Evolutionary conservation across 2,329 filamentous ascomycete genomes (phyloP).

Genomic region (Thelonectria rubi): DNA sequence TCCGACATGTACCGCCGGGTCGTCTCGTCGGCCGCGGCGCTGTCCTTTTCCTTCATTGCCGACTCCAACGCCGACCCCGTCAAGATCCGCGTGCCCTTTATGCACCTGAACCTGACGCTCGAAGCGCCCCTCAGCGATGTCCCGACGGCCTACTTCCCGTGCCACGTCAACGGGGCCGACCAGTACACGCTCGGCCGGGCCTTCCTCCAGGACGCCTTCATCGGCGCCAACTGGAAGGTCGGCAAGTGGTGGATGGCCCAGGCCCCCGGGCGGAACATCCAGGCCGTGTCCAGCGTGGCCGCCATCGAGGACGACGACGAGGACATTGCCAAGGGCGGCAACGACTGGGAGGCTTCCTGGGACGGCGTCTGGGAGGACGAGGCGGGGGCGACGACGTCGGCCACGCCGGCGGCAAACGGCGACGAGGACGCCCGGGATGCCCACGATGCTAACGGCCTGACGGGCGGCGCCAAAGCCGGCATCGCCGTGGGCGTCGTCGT

Average conservation of each 20-base stretch:
- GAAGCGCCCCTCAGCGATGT: slow-evolving; percentile 46
- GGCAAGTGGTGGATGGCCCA: slow-evolving; percentile 30
- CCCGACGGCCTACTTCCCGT: slow-evolving; percentile 54
- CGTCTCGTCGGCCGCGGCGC: slow-evolving; percentile 51
- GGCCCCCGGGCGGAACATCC: slow-evolving; percentile 24
- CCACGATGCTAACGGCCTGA: not conserved
- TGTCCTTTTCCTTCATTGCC: slow-evolving; percentile 51
- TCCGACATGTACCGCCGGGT: slow-evolving; percentile 48
- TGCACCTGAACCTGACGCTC: slow-evolving; percentile 51
- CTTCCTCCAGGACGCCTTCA: slow-evolving; percentile 45
- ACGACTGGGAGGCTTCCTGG: slow-evolving; percentile 32
- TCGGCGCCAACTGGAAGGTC: slow-evolving; percentile 52
- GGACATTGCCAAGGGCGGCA: slow-evolving; percentile 20
- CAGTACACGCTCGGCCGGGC: slow-evolving; percentile 49
- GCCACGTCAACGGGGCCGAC: slow-evolving; percentile 40
- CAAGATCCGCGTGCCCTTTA: slow-evolving; percentile 39
- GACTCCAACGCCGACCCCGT: slow-evolving; percentile 18
- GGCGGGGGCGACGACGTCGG: not conserved
- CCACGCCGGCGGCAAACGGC: not conserved
- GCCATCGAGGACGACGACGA: slow-evolving; percentile 13
- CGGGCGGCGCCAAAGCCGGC: not conserved
- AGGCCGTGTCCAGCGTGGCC: not conserved
- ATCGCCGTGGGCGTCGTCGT: not conserved
- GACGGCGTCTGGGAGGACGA: slow-evolving; percentile 17
- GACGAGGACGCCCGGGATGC: not conserved